Base-by-base conservation (phyloP, 805 yeast genomes). In the Candida nitratophila region DNA sequence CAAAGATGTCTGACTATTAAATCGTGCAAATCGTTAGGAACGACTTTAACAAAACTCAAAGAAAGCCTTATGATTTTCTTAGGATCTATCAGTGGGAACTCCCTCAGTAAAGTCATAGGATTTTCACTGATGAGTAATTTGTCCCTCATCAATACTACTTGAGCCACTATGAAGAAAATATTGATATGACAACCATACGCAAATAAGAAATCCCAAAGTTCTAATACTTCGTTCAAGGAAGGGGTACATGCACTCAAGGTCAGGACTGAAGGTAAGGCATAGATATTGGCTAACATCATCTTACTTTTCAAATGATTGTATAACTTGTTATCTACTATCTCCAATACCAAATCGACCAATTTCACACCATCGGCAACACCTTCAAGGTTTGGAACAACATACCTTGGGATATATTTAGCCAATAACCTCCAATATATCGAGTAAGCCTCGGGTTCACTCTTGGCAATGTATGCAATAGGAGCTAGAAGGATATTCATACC, bases 111-210 rank as follows among this genome's bases (percentile, higher is more conserved):
- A 37, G 79, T 70, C 87, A 88, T 88, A 12, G 96, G 96, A 50
- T 73, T 83, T 24, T 60, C 63, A 9, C 83, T 71, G 15, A 65
- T 65, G 44, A 90, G 60, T n/a, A 89, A 65, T 27, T 71, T 64
- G 10, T 79, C 73, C 45, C 96, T 68, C 47, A 84, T 81, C 36
- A 83, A 68, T 4, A 86, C 79, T 20, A 89, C 65, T 58, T 86
- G 96, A 2, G 96, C 91, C 9, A 88, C 86, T 3, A 89, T 78
- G 51, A 88, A 84, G 33, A 90, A 67, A 26, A 90, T 75, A 63
- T 90, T 89, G 81, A 88, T 74, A 56, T 90, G 96, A 17, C 85
- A 78, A 0, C 97, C 97, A 55, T 86, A 89, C 3, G 96, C 95
- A 62, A 89, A 84, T 53, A 88, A 64, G 51, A 89, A 85, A 60